Evolutionary conservation across 2,329 filamentous ascomycete species (phyloP).

Genomic region (Juglanconis sp.): DNA sequence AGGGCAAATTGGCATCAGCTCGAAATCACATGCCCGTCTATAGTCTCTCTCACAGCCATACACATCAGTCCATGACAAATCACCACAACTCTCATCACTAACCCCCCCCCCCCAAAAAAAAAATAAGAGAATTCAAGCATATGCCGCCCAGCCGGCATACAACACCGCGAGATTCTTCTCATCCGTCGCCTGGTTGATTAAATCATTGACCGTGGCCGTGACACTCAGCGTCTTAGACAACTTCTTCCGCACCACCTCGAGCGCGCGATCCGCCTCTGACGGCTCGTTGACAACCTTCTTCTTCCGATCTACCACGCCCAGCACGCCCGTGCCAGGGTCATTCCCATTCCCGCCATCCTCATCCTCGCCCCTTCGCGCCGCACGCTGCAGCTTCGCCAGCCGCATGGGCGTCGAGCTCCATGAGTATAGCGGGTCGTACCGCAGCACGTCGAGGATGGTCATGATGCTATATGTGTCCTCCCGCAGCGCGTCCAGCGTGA

Average conservation of each 20-base stretch:
- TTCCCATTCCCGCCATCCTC: conserved; percentile 31
- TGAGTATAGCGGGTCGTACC: conserved; percentile 95
- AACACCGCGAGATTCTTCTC: conserved; percentile 88
- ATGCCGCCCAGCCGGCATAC: conserved; percentile 62
- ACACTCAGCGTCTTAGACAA: conserved; percentile 90
- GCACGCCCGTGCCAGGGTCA: conserved; percentile 32
- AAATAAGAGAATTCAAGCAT: conserved; percentile 28
- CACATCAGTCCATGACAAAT: neutral
- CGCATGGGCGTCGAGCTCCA: conserved; percentile 82
- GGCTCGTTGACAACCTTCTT: conserved; percentile 52
- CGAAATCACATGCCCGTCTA: neutral
- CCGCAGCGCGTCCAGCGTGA: conserved; percentile 90
- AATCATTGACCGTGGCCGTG: conserved; percentile 89
- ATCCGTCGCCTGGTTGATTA: conserved; percentile 94
- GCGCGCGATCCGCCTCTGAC: conserved; percentile 81
- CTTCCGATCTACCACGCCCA: conserved; percentile 29
- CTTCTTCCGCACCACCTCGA: conserved; percentile 95
- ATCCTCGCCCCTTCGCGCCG: conserved; percentile 47
- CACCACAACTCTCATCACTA: too few species aligned
- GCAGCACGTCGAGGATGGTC: conserved; percentile 94
- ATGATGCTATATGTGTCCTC: conserved; percentile 96
- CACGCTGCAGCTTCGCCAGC: conserved; percentile 62
- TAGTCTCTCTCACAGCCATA: neutral
- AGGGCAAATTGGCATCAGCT: neutral
- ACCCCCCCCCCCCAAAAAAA: neutral